Evolutionary conservation across 2,329 filamentous ascomycete species (phyloP).

Genomic region (Fusarium camptoceras): DNA sequence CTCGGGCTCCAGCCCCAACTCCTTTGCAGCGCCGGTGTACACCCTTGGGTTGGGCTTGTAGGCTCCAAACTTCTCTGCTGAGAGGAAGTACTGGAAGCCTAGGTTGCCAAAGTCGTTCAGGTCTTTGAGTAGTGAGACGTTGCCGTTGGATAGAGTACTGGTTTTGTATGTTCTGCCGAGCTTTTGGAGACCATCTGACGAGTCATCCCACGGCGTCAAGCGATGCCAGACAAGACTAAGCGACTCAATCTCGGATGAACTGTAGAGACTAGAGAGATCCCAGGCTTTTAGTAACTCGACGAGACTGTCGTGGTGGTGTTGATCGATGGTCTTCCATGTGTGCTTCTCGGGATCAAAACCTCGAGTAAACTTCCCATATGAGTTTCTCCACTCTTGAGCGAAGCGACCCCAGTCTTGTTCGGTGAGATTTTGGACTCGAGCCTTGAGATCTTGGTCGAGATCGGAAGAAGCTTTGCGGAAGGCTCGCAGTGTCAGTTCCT

Average conservation of each 20-base stretch:
- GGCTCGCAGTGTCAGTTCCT: conserved; percentile 66
- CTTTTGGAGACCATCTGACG: conserved; percentile 64
- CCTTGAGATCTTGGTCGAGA: conserved; percentile 60
- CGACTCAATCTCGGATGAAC: conserved; percentile 69
- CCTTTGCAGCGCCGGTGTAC: conserved; percentile 74
- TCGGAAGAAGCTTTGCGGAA: conserved; percentile 61
- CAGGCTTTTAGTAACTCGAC: conserved; percentile 66
- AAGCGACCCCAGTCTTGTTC: conserved; percentile 71
- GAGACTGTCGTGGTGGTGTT: conserved; percentile 75
- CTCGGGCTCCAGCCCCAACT: conserved; percentile 65
- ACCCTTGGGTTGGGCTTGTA: conserved; percentile 79
- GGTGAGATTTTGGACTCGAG: conserved; percentile 63
- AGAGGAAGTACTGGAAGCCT: conserved; percentile 72
- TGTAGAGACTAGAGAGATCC: conserved; percentile 69
- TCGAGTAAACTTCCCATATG: conserved; percentile 71
- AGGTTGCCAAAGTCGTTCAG: conserved; percentile 69
- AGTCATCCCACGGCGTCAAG: conserved; percentile 76
- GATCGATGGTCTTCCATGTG: conserved; percentile 76
- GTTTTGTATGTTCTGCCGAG: conserved; percentile 66
- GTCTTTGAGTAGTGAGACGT: conserved; percentile 73
- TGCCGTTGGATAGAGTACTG: conserved; percentile 80
- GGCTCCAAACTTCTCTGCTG: conserved; percentile 75
- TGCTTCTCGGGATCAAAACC: conserved; percentile 60
- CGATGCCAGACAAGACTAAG: conserved; percentile 79
- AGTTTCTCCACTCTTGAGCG: conserved; percentile 76